These are phyloP conservation scores for Leptodermis oblonga DNA, from an alignment of 257 asterid genomes.

Conservation along the genomic window DNA sequence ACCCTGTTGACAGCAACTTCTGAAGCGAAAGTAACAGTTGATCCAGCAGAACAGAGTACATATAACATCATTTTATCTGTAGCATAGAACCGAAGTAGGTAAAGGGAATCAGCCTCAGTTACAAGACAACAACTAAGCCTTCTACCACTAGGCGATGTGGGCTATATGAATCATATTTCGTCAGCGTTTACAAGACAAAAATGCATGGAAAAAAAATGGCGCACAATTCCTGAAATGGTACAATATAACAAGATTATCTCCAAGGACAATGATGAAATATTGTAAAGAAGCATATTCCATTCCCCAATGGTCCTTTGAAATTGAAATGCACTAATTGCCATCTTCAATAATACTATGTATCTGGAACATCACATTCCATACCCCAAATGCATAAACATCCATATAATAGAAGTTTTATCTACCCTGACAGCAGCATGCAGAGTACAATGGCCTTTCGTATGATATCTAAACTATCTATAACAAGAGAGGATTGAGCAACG, in stretches of 20 bases:
- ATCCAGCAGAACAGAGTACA: background rate
- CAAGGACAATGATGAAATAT: background rate
- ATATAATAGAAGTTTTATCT: background rate
- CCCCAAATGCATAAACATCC: background rate
- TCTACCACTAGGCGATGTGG: too few relatives aligned
- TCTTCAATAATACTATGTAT: background rate
- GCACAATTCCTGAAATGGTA: background rate
- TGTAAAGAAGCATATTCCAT: background rate
- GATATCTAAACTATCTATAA: background rate
- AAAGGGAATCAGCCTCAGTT: background rate
- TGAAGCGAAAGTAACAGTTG: background rate
- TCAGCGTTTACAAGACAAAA: too few relatives aligned
- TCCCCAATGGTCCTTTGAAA: too few relatives aligned
- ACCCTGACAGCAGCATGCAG: background rate
- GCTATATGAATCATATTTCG: too few relatives aligned
- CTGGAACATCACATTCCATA: background rate
- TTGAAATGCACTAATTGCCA: background rate
- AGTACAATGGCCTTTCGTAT: background rate
- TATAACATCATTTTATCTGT: background rate
- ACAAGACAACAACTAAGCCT: background rate
- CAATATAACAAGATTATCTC: background rate
- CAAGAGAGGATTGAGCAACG: background rate
- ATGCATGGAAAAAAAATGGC: background rate
- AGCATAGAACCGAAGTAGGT: background rate
- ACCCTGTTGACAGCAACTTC: background rate